These are phyloP conservation scores for Fusarium sp. DNA, from an alignment of 2,329 filamentous ascomycete species.

Conservation along the genomic window DNA sequence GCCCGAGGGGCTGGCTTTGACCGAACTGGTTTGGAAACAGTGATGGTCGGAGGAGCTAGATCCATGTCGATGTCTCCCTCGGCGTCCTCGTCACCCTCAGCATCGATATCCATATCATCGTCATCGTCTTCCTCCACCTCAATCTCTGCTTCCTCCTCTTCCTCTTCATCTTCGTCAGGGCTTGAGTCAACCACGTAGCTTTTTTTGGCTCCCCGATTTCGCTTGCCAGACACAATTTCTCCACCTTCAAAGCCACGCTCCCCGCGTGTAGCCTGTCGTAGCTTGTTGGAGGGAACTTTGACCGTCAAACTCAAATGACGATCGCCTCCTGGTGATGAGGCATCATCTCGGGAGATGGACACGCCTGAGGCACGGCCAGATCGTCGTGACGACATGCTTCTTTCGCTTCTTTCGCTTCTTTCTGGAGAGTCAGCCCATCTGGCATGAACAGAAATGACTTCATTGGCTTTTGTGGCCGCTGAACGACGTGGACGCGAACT, in stretches of 20 bases:
- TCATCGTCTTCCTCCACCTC: slow-evolving; percentile 57
- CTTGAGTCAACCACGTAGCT: slow-evolving; percentile 70
- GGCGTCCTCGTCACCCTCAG: slow-evolving; percentile 58
- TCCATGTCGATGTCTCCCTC: slow-evolving; percentile 61
- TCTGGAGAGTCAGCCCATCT: slow-evolving; percentile 55
- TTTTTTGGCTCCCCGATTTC: slow-evolving; percentile 67
- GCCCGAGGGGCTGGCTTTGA: slow-evolving; percentile 51
- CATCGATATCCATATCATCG: slow-evolving; percentile 55
- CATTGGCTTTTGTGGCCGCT: slow-evolving; percentile 56
- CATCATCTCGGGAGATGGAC: slow-evolving; percentile 57
- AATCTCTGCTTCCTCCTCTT: slow-evolving; percentile 51
- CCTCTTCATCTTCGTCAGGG: slow-evolving; percentile 59
- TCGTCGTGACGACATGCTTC: slow-evolving; percentile 64
- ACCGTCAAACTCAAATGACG: slow-evolving; percentile 59
- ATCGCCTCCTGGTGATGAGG: slow-evolving; percentile 59
- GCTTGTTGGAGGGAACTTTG: slow-evolving; percentile 63
- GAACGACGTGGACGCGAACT: slow-evolving; percentile 60
- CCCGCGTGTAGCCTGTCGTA: slow-evolving; percentile 61
- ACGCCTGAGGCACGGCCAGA: slow-evolving; percentile 59
- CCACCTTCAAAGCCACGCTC: slow-evolving; percentile 56
- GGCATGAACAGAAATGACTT: slow-evolving; percentile 56
- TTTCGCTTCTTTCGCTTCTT: slow-evolving; percentile 50
- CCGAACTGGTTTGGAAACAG: slow-evolving; percentile 59
- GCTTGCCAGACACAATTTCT: slow-evolving; percentile 62
- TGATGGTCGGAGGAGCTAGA: slow-evolving; percentile 56